Evolutionary conservation across 179 eudicot species (phyloP), one percentile per base, ranked within the genome.

Genomic region (Silene vulgaris): DNA sequence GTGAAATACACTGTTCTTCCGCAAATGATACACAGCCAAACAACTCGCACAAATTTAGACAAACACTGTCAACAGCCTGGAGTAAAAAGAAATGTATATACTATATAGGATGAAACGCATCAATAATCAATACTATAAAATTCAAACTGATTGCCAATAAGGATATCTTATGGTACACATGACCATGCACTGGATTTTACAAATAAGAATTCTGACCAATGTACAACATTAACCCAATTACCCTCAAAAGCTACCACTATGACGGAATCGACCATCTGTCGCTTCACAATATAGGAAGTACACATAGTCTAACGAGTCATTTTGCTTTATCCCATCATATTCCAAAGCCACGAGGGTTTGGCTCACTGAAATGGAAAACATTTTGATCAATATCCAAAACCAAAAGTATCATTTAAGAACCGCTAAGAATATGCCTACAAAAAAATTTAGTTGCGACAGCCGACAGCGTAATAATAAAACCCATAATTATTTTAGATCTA

Each of bases 401-500:
- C 79, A 82, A 78, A 79, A 75, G 66, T 77, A 77, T 75, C 76
- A 79, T 77, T 71, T 84, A 79, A 84, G 82, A 60, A 76, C 79
- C 75, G 16, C 74, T 72, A 64, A 69, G 52, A 84, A 81, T 75
- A 73, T 79, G 83, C 82, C 87, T 77, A 80, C 69, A 67, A 66
- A 78, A 66, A 23, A 71, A 57, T 37, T 52, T 57, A 63, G 80
- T 60, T 59, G 78, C 40, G 65, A 69, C 62, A 45, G 35, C 74
- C 40, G 65, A 69, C 62, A 45, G 35, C 74, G 56, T 26, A 48
- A 32, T 48, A 79, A 72, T 23, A 72, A 78, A 78, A 71, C 74
- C 80, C 80, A 75, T 73, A 82, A 45, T 79, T 78, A 78, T 16
- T 59, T 73, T 75, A 75, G 66, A 71, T 45, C 79, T 78, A 75